These are phyloP conservation scores for Hypholoma sublateritium DNA, from an alignment of 768 basidiomycete genomes.

Conservation along the genomic window DNA sequence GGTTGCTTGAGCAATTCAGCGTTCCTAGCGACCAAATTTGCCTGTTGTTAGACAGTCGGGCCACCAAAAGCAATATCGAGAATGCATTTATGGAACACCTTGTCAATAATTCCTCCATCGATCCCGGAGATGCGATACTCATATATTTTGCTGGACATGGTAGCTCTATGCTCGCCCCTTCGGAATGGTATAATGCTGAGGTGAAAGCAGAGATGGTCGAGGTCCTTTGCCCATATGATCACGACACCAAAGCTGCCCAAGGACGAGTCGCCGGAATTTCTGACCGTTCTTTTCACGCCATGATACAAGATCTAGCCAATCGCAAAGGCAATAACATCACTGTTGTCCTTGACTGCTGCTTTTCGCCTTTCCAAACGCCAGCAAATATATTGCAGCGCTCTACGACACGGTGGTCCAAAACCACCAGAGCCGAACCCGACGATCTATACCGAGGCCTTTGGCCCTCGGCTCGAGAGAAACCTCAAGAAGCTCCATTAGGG, in stretches of 20 bases:
- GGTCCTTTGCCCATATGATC: constrained; percentile 67
- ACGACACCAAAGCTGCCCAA: constrained; percentile 47
- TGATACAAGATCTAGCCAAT: constrained; percentile 54
- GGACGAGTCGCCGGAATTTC: constrained; percentile 63
- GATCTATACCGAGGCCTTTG: constrained; percentile 59
- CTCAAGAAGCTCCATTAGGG: constrained; percentile 35
- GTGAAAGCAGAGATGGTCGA: constrained; percentile 41
- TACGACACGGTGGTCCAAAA: constrained; percentile 59
- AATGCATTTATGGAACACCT: constrained; percentile 61
- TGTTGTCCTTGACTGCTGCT: constrained; percentile 65
- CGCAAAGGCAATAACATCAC: constrained; percentile 72
- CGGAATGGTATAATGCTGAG: constrained; percentile 54
- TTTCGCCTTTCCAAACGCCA: constrained; percentile 42
- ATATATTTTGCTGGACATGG: constrained; percentile 80
- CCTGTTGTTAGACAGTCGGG: constrained; percentile 54
- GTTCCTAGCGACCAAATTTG: constrained; percentile 61
- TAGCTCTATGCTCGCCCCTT: constrained; percentile 54
- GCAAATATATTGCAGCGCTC: constrained; percentile 43
- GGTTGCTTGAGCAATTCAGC: constrained; percentile 54
- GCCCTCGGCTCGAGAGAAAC: constrained; percentile 42
- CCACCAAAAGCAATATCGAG: constrained; percentile 63
- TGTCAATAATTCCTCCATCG: constrained; percentile 58
- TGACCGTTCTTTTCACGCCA: constrained; percentile 62
- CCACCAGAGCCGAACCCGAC: constrained; percentile 49
- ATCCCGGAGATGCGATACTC: constrained; percentile 61